A percentile compares a stretch with the other conserved stretches of the same genome.
These are phyloP conservation scores for Paraphaeosphaeria minitans DNA, from an alignment of 2,329 filamentous ascomycete genomes.

Conservation along the genomic window DNA sequence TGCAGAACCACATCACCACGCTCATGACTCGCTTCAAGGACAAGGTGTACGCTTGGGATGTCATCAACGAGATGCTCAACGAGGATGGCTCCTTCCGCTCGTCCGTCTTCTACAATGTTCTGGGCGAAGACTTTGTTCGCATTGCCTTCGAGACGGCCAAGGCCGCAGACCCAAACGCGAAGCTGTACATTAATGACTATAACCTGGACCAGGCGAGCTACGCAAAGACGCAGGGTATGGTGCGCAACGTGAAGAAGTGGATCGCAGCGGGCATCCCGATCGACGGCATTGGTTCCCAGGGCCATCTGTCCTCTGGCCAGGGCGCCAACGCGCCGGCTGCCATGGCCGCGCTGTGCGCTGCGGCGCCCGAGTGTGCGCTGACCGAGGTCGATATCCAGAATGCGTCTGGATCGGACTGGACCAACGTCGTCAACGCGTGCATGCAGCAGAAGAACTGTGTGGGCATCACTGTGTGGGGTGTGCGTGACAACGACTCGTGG, in stretches of 20 bases:
- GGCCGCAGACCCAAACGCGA: slow-evolving; percentile 68
- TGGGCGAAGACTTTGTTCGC: slow-evolving; percentile 72
- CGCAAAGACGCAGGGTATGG: slow-evolving; percentile 65
- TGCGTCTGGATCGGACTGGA: slow-evolving; percentile 63
- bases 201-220: slow-evolving; percentile 65
- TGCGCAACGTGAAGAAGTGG: slow-evolving; percentile 68
- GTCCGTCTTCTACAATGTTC: slow-evolving; percentile 69
- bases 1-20: slow-evolving; percentile 65
- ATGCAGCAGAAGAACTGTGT: slow-evolving; percentile 65
- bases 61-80: slow-evolving; percentile 69
- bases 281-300: slow-evolving; percentile 67
- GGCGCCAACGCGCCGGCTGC: slow-evolving; percentile 57
- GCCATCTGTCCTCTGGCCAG: slow-evolving; percentile 57
- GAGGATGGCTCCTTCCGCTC: slow-evolving; percentile 64
- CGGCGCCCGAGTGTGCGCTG: slow-evolving; percentile 65
- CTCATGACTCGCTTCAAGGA: slow-evolving; percentile 66
- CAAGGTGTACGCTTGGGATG: slow-evolving; percentile 68
- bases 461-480: slow-evolving; percentile 69
- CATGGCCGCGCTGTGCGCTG: slow-evolving; percentile 57
- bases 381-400: slow-evolving; percentile 72
- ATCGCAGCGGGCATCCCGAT: slow-evolving; percentile 66
- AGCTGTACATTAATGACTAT: slow-evolving; percentile 78
- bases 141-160: slow-evolving; percentile 75
- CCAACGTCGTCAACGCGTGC: slow-evolving; percentile 63
- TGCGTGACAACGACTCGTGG: slow-evolving; percentile 55